These are phyloP conservation scores for Fusarium sulawesiense DNA, from an alignment of 2,329 filamentous ascomycete species.

Conservation along the genomic window DNA sequence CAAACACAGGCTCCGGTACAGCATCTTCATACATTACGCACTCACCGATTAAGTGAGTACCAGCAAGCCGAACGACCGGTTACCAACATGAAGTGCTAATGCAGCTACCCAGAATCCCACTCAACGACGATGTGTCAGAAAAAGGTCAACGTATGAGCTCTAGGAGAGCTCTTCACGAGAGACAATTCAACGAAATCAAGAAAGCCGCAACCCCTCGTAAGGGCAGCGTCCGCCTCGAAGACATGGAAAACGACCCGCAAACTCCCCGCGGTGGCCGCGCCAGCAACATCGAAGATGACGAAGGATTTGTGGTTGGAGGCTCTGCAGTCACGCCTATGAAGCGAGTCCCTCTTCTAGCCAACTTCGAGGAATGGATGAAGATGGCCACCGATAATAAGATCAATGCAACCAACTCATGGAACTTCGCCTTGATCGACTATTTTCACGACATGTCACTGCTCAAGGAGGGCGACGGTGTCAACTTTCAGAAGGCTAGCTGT, in stretches of 20 bases:
- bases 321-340: constrained; percentile 93
- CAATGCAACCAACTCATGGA: constrained; percentile 98
- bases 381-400: constrained; percentile 99
- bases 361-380: constrained; percentile 99
- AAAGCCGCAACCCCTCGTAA: constrained; percentile 75
- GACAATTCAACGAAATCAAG: constrained; percentile 92
- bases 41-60: constrained; percentile 65
- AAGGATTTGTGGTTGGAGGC: constrained; percentile 74
- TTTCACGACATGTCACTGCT: constrained; percentile 99
- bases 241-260: constrained; percentile 66
- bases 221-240: constrained; percentile 67
- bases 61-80: constrained; percentile 6
- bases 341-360: constrained; percentile 92
- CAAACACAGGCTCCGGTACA: constrained; percentile 59
- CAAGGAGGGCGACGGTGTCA: constrained; percentile 95
- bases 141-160: constrained; percentile 89
- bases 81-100: constrained; percentile 24
- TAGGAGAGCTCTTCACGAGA: constrained; percentile 87
- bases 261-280: constrained; percentile 60
- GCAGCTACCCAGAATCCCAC: constrained; percentile 75
- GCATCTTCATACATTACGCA: constrained; percentile 68
- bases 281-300: constrained; percentile 61
- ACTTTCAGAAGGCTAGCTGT: constrained; percentile 98
- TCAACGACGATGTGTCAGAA: constrained; percentile 95
- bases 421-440: constrained; percentile 99